Conservation (phyloP, 2,329 filamentous ascomycete genomes). For the Fusarium sp. region DNA sequence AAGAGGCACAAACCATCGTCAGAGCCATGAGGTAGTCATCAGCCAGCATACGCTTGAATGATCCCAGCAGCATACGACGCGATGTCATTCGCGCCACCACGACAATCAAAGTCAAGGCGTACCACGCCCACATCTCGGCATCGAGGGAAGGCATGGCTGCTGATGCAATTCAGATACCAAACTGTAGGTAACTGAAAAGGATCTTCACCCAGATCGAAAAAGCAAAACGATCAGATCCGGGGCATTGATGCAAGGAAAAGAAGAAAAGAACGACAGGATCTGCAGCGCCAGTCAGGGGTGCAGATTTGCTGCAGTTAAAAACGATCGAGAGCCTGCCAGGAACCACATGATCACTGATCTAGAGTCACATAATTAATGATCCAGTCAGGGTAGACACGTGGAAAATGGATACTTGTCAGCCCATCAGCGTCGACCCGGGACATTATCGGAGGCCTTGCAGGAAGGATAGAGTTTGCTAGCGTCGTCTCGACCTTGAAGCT, state of each 20-base stretch:
- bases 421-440: not conserved
- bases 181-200: not conserved
- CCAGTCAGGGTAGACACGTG: constrained; percentile 8
- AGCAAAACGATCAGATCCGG: not conserved
- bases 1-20: constrained; percentile 54
- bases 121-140: constrained; percentile 57
- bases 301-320: not conserved
- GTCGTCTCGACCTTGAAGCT: not conserved
- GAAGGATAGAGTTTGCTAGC: constrained; percentile 1
- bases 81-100: constrained; percentile 53
- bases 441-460: not conserved
- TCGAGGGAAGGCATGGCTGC: constrained; percentile 42
- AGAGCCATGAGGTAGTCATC: constrained; percentile 68
- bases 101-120: constrained; percentile 52
- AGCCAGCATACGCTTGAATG: constrained; percentile 58
- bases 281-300: constrained; percentile 21
- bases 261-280: constrained; percentile 12
- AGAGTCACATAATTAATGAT: no score
- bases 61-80: constrained; percentile 53
- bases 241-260: constrained; percentile 3
- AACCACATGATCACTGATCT: not conserved
- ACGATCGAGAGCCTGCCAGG: no score
- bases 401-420: not conserved
- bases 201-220: constrained; percentile 3
- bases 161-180: not conserved